Base-by-base conservation (phyloP, 1,139 yeast species). In the Magnusiomyces paraingens region DNA sequence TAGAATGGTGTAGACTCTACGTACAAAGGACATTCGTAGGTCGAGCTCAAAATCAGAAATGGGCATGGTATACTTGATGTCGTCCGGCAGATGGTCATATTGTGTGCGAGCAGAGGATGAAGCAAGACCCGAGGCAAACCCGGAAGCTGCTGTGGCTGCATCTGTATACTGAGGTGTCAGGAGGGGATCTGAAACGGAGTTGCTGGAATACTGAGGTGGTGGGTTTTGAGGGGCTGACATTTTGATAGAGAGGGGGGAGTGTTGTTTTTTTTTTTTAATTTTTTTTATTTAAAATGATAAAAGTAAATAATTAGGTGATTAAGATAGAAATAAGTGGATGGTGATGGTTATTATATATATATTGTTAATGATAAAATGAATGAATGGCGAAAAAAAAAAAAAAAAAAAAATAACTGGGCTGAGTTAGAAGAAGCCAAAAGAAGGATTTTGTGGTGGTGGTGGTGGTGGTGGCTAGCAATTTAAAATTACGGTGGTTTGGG, bases 1-100 rank as follows among this genome's bases (percentile, higher is more conserved):
- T 51, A 89, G 75, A 55, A 89, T 76, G 2, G 90, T 74, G 68
- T 89, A 89, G 11, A 89, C 96, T 65, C 86, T 86, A 58, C 91
- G 78, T 59, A 87, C 73, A 64, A 89, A 89, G 66, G 84, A 77
- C 62, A 84, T 88, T 61, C 96, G 81, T 42, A 89, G 75, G 10
- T 86, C 81, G 51, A 87, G 73, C 58, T 85, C 88, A 70, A 95
- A 87, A 35, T 86, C 82, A 5, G 90, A 82, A 29, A 89, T 95
- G 55, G 80, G 78, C 10, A 86, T 86, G 38, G 87, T 81, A 69
- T 84, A 88, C 67, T 89, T 89, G 79, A 88, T 89, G 70, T 88
- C 95, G 64, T 88, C 95, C 2, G 74, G 73, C 50, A 71, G 58
- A 51, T 65, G 59, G 54, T 68, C 72, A 44, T 57, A 61, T 14